These are phyloP conservation scores for Datura wrightii DNA, from an alignment of 257 asterid genomes.

Conservation along the genomic window DNA sequence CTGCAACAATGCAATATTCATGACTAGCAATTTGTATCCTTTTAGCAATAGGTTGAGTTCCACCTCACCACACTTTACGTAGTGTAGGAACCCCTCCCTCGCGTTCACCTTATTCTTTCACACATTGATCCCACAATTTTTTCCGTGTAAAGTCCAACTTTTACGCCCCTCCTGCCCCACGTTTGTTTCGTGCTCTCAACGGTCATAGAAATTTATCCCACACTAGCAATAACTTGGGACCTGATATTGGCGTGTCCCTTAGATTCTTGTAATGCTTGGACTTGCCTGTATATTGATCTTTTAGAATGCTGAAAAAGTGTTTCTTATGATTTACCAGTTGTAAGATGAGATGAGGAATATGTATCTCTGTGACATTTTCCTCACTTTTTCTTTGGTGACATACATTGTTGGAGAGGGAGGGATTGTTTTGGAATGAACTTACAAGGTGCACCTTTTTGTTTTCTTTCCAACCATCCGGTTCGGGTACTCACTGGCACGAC, in stretches of 20 bases:
- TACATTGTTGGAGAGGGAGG: not conserved
- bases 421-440: not conserved
- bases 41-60: slow-evolving; percentile 21
- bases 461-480: too few species aligned
- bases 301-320: not conserved
- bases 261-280: slow-evolving; percentile 28
- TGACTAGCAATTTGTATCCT: slow-evolving; percentile 16
- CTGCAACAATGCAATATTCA: slow-evolving; percentile 65
- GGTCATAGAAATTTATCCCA: slow-evolving; percentile 24
- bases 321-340: slow-evolving; percentile 8
- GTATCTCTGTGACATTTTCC: not conserved
- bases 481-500: too few species aligned
- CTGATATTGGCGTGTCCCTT: not conserved
- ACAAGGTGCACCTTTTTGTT: too few species aligned
- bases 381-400: not conserved
- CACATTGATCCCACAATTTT: slow-evolving; percentile 25
- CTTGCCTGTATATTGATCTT: slow-evolving; percentile 27
- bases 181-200: slow-evolving; percentile 10
- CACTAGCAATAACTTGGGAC: slow-evolving; percentile 27
- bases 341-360: not conserved
- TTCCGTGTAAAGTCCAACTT: slow-evolving; percentile 25
- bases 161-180: not conserved
- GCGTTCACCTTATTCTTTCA: slow-evolving; percentile 21
- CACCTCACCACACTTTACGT: slow-evolving; percentile 2
- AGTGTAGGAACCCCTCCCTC: slow-evolving; percentile 28